These are phyloP conservation scores for Plasmodium gaboni DNA, from an alignment of 169 alveolate genomes.

Conservation along the genomic window DNA sequence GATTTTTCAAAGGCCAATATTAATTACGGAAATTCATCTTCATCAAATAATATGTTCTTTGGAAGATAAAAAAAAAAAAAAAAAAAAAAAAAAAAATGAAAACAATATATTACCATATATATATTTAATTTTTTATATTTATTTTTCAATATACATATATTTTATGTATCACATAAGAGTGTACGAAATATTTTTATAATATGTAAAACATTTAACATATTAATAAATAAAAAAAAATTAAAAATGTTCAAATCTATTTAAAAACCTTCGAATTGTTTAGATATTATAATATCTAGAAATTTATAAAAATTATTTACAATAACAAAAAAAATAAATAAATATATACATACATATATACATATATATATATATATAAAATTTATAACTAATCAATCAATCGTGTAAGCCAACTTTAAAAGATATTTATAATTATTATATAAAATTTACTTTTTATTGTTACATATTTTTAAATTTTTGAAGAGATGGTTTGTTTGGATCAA, in stretches of 20 bases:
- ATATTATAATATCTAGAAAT: too few relatives aligned
- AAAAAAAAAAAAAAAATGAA: neutral
- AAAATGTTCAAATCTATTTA: too few relatives aligned
- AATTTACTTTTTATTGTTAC: neutral
- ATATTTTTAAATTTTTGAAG: constrained; percentile 36
- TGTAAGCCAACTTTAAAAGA: neutral
- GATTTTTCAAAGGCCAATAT: constrained; percentile 97
- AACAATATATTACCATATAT: too few relatives aligned
- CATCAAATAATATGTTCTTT: constrained; percentile 25
- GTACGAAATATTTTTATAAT: too few relatives aligned
- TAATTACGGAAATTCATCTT: constrained; percentile 81
- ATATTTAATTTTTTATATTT: too few relatives aligned
- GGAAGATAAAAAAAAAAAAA: constrained; percentile 10
- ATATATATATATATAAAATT: neutral
- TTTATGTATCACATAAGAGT: too few relatives aligned
- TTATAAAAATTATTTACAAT: neutral
- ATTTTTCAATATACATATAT: too few relatives aligned
- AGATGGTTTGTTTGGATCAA: constrained; percentile 24
- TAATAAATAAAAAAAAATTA: too few relatives aligned
- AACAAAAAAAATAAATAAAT: too few relatives aligned
- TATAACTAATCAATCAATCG: neutral
- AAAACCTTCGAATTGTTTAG: too few relatives aligned
- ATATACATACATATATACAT: neutral
- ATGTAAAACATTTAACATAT: too few relatives aligned
- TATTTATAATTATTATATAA: neutral